Conservation (phyloP, 176 grass and related monocot species). For the Elaeis guineensis region DNA sequence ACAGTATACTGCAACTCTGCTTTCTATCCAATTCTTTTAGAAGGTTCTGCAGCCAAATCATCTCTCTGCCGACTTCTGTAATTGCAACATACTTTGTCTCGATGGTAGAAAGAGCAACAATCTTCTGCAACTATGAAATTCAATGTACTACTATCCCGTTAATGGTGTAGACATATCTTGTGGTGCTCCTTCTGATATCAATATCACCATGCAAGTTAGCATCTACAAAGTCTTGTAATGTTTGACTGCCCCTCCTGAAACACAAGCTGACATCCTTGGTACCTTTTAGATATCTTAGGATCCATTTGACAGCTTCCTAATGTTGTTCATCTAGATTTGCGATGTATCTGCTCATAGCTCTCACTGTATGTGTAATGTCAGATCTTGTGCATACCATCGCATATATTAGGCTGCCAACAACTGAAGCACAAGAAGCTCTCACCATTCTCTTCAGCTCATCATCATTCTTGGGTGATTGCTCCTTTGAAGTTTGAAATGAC, state of each 20-base stretch:
- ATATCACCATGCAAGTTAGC: background rate
- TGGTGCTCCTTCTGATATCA: background rate
- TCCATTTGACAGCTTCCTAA: background rate
- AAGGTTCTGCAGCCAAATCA: background rate
- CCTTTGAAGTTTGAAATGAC: no score
- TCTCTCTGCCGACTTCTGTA: background rate
- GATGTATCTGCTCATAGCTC: conserved; percentile 8
- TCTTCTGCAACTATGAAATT: background rate
- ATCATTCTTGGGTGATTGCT: no score
- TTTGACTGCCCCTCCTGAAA: no score
- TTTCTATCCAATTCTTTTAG: background rate
- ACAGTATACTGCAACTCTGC: background rate
- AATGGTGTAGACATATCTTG: background rate
- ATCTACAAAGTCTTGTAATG: no score
- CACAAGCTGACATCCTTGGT: background rate
- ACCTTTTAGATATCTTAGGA: conserved; percentile 7
- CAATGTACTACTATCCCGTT: background rate
- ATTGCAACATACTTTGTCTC: background rate
- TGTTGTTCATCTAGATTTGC: background rate
- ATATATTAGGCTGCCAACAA: background rate
- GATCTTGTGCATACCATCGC: background rate
- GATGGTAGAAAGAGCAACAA: background rate
- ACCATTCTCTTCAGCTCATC: no score
- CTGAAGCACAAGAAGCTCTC: no score
- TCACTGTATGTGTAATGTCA: no score